Conservation (phyloP, 148 eudicot species). For the Diospyros kaki region DNA sequence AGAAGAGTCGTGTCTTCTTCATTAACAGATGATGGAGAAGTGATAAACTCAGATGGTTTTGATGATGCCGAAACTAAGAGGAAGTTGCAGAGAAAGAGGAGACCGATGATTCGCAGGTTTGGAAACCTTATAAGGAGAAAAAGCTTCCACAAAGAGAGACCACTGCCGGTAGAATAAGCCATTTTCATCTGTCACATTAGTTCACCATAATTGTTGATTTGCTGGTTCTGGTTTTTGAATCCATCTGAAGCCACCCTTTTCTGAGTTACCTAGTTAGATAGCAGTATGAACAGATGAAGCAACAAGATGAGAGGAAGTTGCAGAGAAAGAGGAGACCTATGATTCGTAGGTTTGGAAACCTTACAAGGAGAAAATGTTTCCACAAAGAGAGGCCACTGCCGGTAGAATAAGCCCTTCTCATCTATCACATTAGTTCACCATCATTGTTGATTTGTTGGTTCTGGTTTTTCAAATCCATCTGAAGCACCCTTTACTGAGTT, state of each 20-base stretch:
- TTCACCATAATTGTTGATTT: no score
- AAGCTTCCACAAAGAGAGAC: background rate
- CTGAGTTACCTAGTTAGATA: no score
- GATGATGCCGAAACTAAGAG: constrained; percentile 16
- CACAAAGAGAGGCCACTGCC: background rate
- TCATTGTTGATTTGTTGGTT: no score
- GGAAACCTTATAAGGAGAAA: constrained; percentile 50
- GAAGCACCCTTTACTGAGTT: no score
- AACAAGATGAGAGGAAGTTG: constrained; percentile 19
- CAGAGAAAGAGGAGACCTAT: constrained; percentile 42
- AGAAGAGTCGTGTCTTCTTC: constrained; percentile 8
- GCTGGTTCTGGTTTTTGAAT: no score
- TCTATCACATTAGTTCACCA: no score
- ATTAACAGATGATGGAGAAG: background rate
- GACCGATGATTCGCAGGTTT: constrained; percentile 45
- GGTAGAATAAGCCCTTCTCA: background rate
- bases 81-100: constrained; percentile 32
- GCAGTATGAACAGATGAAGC: no score
- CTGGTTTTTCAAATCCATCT: no score
- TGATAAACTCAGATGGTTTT: no score
- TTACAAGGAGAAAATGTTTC: constrained; percentile 30
- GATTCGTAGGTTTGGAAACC: constrained; percentile 52
- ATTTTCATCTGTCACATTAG: no score
- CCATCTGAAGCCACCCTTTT: no score
- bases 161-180: background rate